phyloP scores from a whole-genome alignment of 1,284 basidiomycete species.

The Volvariella surrecta region DNA sequence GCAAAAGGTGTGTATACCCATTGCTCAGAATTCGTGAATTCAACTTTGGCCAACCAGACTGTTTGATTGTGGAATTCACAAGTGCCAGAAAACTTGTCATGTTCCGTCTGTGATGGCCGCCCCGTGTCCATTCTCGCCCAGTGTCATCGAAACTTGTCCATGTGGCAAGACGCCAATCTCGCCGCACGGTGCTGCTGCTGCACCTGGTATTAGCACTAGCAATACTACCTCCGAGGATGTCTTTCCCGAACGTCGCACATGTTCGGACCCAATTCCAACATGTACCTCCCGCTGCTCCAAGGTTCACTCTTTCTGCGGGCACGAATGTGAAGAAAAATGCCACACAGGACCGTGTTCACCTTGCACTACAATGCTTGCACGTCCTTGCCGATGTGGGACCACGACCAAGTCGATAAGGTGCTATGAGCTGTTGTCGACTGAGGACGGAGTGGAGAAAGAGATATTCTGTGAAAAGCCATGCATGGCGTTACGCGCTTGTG shows the following conservation, averaged over 20 bases:
- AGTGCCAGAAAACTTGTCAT: constrained; percentile 65
- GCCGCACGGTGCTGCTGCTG: constrained; percentile 14
- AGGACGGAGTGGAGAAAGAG: constrained; percentile 38
- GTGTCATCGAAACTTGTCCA: constrained; percentile 64
- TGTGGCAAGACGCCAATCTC: constrained; percentile 65
- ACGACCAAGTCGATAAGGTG: constrained; percentile 48
- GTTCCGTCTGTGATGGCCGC: constrained; percentile 52
- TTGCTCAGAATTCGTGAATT: constrained; percentile 1
- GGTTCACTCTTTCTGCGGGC: constrained; percentile 52
- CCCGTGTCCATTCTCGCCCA: constrained; percentile 69
- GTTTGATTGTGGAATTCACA: constrained; percentile 73
- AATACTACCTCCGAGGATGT: constrained; percentile 19
- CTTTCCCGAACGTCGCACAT: constrained; percentile 46
- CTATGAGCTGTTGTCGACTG: no score
- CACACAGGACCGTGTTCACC: constrained; percentile 69
- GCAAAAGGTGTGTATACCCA: constrained; percentile 39
- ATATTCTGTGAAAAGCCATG: constrained; percentile 77
- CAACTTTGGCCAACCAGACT: constrained; percentile 28
- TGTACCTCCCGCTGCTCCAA: constrained; percentile 67
- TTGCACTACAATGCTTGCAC: constrained; percentile 56
- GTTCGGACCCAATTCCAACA: constrained; percentile 72
- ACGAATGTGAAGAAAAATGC: constrained; percentile 52
- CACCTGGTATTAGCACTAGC: constrained; percentile 3
- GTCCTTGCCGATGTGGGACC: constrained; percentile 76
- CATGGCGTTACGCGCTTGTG: constrained; percentile 66